Percentiles rank a stretch among this genome's conserved stretches.
These are phyloP conservation scores for Asterophora parasitica DNA, from an alignment of 768 basidiomycete species.

Conservation along the genomic window DNA sequence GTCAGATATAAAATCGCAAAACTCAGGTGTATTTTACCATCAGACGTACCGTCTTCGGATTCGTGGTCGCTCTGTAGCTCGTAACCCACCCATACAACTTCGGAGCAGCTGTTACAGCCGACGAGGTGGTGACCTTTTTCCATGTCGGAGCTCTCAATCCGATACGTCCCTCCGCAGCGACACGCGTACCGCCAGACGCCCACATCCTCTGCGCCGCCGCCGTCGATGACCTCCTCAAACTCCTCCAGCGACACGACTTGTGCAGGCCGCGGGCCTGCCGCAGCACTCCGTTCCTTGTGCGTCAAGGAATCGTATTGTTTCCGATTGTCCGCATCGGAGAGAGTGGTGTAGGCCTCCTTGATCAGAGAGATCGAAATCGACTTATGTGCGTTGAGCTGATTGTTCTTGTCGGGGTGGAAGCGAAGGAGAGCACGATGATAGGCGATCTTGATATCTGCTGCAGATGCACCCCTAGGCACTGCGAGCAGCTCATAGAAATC, in stretches of 20 bases:
- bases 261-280: constrained; percentile 57
- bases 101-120: constrained; percentile 73
- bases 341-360: constrained; percentile 62
- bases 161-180: constrained; percentile 70
- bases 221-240: constrained; percentile 36
- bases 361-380: constrained; percentile 50
- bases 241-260: constrained; percentile 77
- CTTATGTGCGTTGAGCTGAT: constrained; percentile 5
- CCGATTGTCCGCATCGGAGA: constrained; percentile 48
- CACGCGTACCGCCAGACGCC: constrained; percentile 55
- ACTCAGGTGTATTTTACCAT: not conserved
- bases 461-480: constrained; percentile 43
- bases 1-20: not conserved
- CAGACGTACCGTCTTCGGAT: constrained; percentile 12
- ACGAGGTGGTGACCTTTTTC: constrained; percentile 70
- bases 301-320: constrained; percentile 42
- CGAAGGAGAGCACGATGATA: constrained; percentile 64
- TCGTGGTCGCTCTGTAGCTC: constrained; percentile 41
- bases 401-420: constrained; percentile 51
- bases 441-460: constrained; percentile 56
- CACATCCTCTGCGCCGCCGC: constrained; percentile 24
- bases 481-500: constrained; percentile 63
- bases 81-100: constrained; percentile 83
- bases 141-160: constrained; percentile 52
- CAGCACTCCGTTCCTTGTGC: constrained; percentile 4